Evolutionary conservation across 805 yeast genomes (phyloP).

Genomic region (Candida maltosa): DNA sequence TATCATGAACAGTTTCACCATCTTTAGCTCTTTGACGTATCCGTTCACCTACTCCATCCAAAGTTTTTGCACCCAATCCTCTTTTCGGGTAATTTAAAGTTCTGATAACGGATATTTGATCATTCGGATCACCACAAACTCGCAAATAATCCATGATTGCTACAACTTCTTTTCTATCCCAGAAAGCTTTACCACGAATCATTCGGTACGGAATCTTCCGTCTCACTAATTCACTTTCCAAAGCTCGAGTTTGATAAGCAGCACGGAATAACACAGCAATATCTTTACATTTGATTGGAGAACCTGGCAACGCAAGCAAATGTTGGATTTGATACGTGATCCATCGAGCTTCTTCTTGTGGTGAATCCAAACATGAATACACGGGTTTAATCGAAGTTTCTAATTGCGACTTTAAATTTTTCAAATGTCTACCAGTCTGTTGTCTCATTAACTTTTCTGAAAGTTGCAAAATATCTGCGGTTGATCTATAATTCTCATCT

Average conservation of each 20-base stretch:
- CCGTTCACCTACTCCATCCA: slow-evolving; percentile 28
- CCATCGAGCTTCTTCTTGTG: slow-evolving; percentile 55
- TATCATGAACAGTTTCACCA: slow-evolving; percentile 6
- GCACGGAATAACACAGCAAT: slow-evolving; percentile 72
- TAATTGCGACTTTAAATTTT: slow-evolving; percentile 47
- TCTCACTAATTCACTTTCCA: slow-evolving; percentile 62
- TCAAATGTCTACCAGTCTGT: slow-evolving; percentile 46
- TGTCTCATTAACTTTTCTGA: slow-evolving; percentile 67
- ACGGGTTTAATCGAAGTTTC: slow-evolving; percentile 44
- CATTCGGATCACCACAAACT: slow-evolving; percentile 55
- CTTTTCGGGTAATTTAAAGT: slow-evolving; percentile 58
- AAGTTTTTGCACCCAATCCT: slow-evolving; percentile 62
- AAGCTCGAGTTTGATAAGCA: slow-evolving; percentile 52
- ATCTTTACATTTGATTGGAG: slow-evolving; percentile 50
- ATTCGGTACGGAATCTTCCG: slow-evolving; percentile 61
- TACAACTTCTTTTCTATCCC: slow-evolving; percentile 72
- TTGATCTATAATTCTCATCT: slow-evolving; percentile 77
- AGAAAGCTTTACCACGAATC: slow-evolving; percentile 72
- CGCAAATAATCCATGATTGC: slow-evolving; percentile 63
- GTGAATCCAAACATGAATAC: slow-evolving; percentile 34
- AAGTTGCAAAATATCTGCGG: slow-evolving; percentile 57
- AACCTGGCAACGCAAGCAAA: slow-evolving; percentile 41
- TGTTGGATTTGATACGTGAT: slow-evolving; percentile 54
- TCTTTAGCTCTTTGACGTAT: slow-evolving; percentile 7
- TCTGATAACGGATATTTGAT: slow-evolving; percentile 56